phyloP scores from a whole-genome alignment of 1,139 yeast genomes.

The Chernovozyma sophiae-reginae region DNA sequence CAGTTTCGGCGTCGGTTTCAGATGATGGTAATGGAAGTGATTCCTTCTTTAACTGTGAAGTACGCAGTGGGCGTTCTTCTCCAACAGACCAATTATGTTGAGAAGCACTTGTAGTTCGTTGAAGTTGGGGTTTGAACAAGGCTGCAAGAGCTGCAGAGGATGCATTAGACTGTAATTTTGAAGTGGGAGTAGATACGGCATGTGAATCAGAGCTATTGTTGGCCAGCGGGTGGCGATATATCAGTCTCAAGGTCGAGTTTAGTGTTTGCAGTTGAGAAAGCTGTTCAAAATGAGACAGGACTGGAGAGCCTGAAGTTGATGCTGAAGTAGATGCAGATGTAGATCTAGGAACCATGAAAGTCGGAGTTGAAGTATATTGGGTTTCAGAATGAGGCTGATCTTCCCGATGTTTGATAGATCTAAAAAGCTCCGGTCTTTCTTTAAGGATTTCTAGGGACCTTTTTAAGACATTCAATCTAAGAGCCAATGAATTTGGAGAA shows the following conservation, averaged over 20 bases:
- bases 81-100: not conserved
- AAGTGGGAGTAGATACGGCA: constrained; percentile 3
- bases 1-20: not conserved
- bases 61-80: not conserved
- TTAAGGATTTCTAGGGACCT: constrained; percentile 69
- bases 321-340: not conserved
- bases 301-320: not conserved
- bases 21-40: not conserved
- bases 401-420: constrained; percentile 15
- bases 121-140: constrained; percentile 41
- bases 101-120: constrained; percentile 16
- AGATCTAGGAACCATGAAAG: constrained; percentile 1
- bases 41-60: not conserved
- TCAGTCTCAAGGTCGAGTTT: constrained; percentile 1
- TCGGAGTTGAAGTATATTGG: not conserved
- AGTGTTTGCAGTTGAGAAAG: not conserved
- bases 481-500: constrained; percentile 75
- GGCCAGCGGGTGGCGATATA: constrained; percentile 12
- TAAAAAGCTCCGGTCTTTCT: constrained; percentile 56
- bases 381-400: constrained; percentile 1
- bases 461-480: constrained; percentile 68
- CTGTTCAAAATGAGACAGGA: not conserved
- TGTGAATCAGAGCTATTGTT: constrained; percentile 24
- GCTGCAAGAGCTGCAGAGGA: constrained; percentile 65
- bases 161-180: constrained; percentile 44